Conservation (phyloP, 2,329 filamentous ascomycete genomes). For the Trichoderma endophyticum region DNA sequence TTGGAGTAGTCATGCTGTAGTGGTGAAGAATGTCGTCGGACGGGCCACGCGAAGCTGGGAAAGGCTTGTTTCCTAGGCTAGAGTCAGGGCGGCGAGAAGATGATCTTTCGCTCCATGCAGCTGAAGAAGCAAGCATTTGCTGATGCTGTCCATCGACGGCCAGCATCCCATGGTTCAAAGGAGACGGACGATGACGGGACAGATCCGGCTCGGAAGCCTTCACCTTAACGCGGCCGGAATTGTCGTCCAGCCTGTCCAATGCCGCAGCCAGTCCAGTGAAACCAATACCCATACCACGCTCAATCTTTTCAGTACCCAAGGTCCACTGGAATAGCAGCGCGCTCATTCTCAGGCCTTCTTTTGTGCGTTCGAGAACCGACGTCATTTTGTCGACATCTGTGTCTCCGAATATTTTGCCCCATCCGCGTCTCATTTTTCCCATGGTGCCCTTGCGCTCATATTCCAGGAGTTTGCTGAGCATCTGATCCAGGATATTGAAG, state of each 20-base stretch:
- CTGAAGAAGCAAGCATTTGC: background rate
- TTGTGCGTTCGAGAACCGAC: slow-evolving; percentile 53
- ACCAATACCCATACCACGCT: slow-evolving; percentile 61
- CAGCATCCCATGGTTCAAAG: background rate
- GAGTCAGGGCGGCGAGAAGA: slow-evolving; percentile 10
- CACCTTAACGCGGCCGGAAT: background rate
- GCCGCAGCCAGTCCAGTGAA: slow-evolving; percentile 65
- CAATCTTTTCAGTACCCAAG: slow-evolving; percentile 55
- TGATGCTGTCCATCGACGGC: background rate
- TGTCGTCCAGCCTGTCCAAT: slow-evolving; percentile 44
- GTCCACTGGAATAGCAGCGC: slow-evolving; percentile 64
- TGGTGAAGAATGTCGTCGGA: slow-evolving; percentile 1
- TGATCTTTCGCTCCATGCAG: slow-evolving; percentile 8
- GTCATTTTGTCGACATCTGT: slow-evolving; percentile 60
- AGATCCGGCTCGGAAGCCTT: slow-evolving; percentile 11
- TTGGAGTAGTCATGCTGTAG: slow-evolving; percentile 2
- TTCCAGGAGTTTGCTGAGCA: slow-evolving; percentile 59
- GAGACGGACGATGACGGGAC: background rate
- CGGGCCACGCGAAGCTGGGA: background rate
- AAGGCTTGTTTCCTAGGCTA: background rate
- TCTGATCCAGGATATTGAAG: slow-evolving; percentile 61
- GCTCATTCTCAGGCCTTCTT: slow-evolving; percentile 62
- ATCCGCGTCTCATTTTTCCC: slow-evolving; percentile 58
- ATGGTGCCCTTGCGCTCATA: slow-evolving; percentile 60
- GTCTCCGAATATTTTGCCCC: slow-evolving; percentile 61